A percentile compares a stretch with the other conserved stretches of the same genome.
These are phyloP conservation scores for Tulasnella sp. DNA, from an alignment of 768 basidiomycete species.

Conservation along the genomic window DNA sequence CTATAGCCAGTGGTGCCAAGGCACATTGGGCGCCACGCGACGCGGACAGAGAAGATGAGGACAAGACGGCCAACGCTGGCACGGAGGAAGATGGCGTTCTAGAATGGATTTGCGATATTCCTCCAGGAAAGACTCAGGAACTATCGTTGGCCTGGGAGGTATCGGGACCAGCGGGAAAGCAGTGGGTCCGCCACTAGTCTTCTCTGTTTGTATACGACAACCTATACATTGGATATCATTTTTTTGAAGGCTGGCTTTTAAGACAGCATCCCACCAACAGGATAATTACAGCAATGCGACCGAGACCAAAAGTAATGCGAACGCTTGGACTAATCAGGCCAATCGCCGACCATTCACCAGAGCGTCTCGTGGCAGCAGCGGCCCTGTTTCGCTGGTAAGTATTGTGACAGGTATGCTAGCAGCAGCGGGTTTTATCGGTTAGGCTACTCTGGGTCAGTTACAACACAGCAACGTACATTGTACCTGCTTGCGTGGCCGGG, in stretches of 20 bases:
- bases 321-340: neutral
- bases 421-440: no score
- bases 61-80: neutral
- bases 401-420: neutral
- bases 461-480: constrained; percentile 5
- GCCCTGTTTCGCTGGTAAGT: neutral
- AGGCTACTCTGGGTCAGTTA: neutral
- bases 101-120: constrained; percentile 8
- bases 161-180: neutral
- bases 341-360: neutral
- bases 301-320: neutral
- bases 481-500: constrained; percentile 5
- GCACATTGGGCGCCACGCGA: neutral
- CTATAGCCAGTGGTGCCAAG: neutral
- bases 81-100: constrained; percentile 1
- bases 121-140: neutral
- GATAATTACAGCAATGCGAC: neutral
- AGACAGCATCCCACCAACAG: neutral
- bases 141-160: neutral
- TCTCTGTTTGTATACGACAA: neutral
- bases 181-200: neutral
- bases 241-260: neutral
- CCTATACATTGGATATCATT: neutral
- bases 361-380: neutral
- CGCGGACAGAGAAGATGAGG: neutral